A percentile compares a stretch with the other conserved stretches of the same genome.
These are phyloP conservation scores for Triglochin maritima DNA, from an alignment of 106 monocot genomes.

Conservation along the genomic window DNA sequence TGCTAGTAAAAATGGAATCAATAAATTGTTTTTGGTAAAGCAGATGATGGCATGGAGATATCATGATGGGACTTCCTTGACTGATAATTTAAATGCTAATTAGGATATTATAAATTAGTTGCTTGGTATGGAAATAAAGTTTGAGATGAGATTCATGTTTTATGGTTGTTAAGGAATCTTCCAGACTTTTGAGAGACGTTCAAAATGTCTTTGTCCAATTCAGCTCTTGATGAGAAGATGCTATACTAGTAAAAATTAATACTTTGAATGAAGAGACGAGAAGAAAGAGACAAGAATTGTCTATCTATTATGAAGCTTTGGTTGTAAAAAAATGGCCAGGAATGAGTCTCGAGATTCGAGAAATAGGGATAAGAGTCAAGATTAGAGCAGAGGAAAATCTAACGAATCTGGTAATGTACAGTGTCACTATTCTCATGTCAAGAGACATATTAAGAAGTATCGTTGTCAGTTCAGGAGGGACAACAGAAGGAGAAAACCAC, in stretches of 20 bases:
- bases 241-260: conserved; percentile 1
- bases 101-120: conserved; percentile 6
- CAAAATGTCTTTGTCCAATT: conserved; percentile 3
- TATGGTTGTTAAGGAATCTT: conserved; percentile 4
- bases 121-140: neutral
- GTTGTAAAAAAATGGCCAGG: neutral
- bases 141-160: conserved; percentile 5
- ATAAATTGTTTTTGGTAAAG: conserved; percentile 1
- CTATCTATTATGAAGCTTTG: neutral
- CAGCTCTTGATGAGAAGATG: conserved; percentile 1
- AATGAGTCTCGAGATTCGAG: too few relatives aligned
- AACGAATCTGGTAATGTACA: neutral
- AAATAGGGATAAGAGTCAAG: conserved; percentile 2
- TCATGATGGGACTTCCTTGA: neutral
- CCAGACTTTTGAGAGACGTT: conserved; percentile 10
- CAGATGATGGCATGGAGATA: neutral
- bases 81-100: neutral
- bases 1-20: neutral
- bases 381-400: too few relatives aligned
- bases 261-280: conserved; percentile 11
- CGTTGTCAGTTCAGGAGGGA: neutral
- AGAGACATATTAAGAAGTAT: neutral
- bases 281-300: neutral
- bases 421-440: neutral
- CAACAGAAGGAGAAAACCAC: neutral